Base-by-base conservation (phyloP, 768 basidiomycete genomes). In the Strobilomyces confusus region DNA sequence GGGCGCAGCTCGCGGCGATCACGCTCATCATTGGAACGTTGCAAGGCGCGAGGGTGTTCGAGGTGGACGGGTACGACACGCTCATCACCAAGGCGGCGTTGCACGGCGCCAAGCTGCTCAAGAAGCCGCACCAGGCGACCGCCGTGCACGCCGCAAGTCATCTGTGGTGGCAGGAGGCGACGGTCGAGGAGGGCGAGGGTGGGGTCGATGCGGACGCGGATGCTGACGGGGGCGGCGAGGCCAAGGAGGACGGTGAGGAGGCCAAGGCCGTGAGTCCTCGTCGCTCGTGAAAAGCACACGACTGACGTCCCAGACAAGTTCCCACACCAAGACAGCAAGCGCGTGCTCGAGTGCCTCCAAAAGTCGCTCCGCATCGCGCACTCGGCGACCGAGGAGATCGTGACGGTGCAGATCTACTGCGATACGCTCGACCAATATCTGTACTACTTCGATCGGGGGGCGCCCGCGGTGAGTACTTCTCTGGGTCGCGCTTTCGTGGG, bases 41-140 rank as follows among this genome's bases (percentile, higher is more conserved):
- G 37, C 91, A 92, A 51, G 84, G 87, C 11, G 88, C 92, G 30
- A 77, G 86, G 57, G 94, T 95, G n/a, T 98, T 98, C 65, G 87
- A 87, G 33, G 80, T 80, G 44, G 97, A 99, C 63, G 95, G 95
- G 69, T 98, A 97, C 65, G 97, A 98, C 64, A 98, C 95, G 3
- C 73, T 99, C 57, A 93, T 98, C 63, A 98, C 97, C 25, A 98
- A 99, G 72, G 97, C 95, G n/a, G 95, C 95, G 7, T 73, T 98
- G 58, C 97, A 99, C 69, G 94, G 92, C 5, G 90, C 94, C 29
- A 95, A 95, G 72, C 72, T 98, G 58, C 70, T 99, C 70, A 99
- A 99, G 80, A 98, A 99, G 79, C 92, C 92, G 13, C 95, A 98
- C 69, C 97, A 98, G 71, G 89, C 95, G 13, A 91, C 86, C 9